Conservation (phyloP, 441 rosid species). For the Dalechampia spathulata region DNA sequence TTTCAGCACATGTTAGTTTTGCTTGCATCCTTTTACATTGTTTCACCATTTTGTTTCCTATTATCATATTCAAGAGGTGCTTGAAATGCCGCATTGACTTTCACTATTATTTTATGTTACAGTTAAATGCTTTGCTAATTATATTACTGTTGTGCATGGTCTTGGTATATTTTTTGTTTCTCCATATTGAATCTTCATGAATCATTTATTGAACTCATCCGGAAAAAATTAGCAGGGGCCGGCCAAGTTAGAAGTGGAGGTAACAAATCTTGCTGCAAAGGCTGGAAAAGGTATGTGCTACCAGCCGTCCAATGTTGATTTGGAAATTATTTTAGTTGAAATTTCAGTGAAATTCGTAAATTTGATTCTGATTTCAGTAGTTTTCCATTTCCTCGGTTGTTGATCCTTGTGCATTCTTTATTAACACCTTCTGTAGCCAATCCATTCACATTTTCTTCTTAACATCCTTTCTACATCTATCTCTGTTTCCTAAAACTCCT, state of each 20-base stretch:
- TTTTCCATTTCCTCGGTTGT: constrained; percentile 2
- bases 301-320: constrained; percentile 4
- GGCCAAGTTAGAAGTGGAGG: constrained; percentile 95
- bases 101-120: not conserved
- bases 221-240: constrained; percentile 63
- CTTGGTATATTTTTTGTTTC: not conserved
- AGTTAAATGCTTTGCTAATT: not conserved
- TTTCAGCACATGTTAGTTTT: not conserved
- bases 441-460: not conserved
- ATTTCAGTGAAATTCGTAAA: not conserved
- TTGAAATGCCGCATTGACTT: not conserved
- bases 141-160: not conserved
- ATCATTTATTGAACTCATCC: constrained; percentile 11
- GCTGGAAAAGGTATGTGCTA: constrained; percentile 91
- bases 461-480: not conserved
- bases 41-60: not conserved
- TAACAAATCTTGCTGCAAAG: constrained; percentile 96
- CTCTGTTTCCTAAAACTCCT: not conserved
- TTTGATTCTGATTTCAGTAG: constrained; percentile 4
- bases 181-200: not conserved
- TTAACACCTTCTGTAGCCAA: not conserved
- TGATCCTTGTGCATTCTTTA: constrained; percentile 3
- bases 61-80: not conserved
- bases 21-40: not conserved
- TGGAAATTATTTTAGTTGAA: not conserved